phyloP scores from a whole-genome alignment of 495 filamentous ascomycete species.

The Talaromyces thailandensis region DNA sequence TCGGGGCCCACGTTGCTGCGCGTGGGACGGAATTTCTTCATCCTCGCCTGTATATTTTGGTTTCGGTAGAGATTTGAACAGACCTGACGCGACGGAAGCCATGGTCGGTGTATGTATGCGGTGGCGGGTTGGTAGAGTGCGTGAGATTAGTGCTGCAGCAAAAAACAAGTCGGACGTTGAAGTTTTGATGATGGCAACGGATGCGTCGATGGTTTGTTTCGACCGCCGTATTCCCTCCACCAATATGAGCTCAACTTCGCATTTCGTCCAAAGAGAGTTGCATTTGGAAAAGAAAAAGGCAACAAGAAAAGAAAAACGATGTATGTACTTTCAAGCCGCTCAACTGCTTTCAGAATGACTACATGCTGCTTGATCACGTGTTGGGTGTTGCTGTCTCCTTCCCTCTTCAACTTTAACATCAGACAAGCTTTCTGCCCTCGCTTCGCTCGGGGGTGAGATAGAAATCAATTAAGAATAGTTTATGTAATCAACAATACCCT shows the following conservation, averaged over 20 bases:
- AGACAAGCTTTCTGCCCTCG: no score
- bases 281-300: not conserved
- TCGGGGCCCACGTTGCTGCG: conserved; percentile 67
- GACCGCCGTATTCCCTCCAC: conserved; percentile 7
- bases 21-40: conserved; percentile 65
- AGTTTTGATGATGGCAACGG: conserved; percentile 4
- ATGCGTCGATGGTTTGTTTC: conserved; percentile 13
- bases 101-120: conserved; percentile 27
- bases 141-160: not conserved
- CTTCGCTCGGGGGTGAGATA: no score
- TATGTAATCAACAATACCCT: no score
- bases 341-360: not conserved
- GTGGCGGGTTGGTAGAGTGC: not conserved
- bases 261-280: not conserved
- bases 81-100: conserved; percentile 64
- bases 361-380: not conserved
- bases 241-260: not conserved
- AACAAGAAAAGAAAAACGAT: not conserved
- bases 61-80: conserved; percentile 77
- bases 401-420: no score
- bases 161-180: not conserved
- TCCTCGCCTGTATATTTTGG: conserved; percentile 82
- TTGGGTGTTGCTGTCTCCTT: not conserved
- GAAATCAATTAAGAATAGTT: no score
- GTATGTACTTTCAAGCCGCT: not conserved